A percentile compares a stretch with the other conserved stretches of the same genome.
phyloP scores from a whole-genome alignment of 2,329 filamentous ascomycete species.

The Talaromyces albobiverticillius region DNA sequence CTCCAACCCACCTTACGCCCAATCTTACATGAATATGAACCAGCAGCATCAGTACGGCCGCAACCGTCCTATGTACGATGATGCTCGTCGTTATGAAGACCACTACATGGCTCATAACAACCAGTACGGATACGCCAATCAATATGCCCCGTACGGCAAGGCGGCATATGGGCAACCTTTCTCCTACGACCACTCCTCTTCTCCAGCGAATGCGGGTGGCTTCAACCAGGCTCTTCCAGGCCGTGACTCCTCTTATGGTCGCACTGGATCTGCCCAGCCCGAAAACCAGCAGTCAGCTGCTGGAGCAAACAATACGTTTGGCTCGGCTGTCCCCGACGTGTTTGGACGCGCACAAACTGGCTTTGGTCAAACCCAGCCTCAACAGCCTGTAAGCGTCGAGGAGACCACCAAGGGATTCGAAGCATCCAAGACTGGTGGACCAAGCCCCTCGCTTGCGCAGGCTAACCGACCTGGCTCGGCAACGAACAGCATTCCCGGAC shows the following conservation, averaged over 20 bases:
- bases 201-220: constrained; percentile 57
- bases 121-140: constrained; percentile 56
- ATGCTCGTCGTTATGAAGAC: constrained; percentile 49
- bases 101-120: constrained; percentile 45
- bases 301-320: constrained; percentile 49
- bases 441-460: constrained; percentile 61
- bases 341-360: constrained; percentile 59
- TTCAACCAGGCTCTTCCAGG: constrained; percentile 43
- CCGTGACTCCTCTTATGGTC: constrained; percentile 59
- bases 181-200: constrained; percentile 63
- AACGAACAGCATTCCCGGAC: constrained; percentile 56
- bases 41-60: constrained; percentile 45
- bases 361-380: constrained; percentile 56
- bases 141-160: constrained; percentile 51
- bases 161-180: constrained; percentile 66
- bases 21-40: constrained; percentile 58
- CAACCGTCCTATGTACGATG: constrained; percentile 50
- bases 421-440: constrained; percentile 55
- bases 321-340: constrained; percentile 54
- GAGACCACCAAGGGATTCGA: constrained; percentile 58
- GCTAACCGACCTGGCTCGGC: constrained; percentile 63
- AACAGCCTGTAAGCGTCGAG: constrained; percentile 47
- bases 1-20: constrained; percentile 58
- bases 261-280: constrained; percentile 56
- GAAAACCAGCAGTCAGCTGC: constrained; percentile 51